Evolutionary conservation across 1,284 basidiomycete genomes (phyloP).

Genomic region (Pisolithus thermaeus): DNA sequence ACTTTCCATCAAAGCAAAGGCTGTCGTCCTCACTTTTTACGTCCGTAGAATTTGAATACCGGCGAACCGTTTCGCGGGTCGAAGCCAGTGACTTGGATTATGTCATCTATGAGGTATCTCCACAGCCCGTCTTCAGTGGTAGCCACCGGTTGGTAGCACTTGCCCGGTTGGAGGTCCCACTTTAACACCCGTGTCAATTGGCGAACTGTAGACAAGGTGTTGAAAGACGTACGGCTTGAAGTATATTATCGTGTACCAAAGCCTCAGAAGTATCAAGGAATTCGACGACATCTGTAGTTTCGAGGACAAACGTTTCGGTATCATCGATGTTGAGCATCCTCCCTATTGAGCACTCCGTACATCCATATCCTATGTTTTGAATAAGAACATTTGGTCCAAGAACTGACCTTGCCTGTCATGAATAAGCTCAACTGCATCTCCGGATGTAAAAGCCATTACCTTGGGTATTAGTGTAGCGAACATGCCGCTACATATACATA

Average conservation of each 20-base stretch:
- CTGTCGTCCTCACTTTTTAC: conserved; percentile 3
- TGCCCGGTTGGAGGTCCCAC: conserved; percentile 14
- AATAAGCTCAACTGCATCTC: not conserved
- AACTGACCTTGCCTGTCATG: conserved; percentile 10
- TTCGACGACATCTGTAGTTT: conserved; percentile 6
- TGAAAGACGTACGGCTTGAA: conserved; percentile 10
- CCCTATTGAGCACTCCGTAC: conserved; percentile 7
- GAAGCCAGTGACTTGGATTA: not conserved
- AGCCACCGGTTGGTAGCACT: not conserved
- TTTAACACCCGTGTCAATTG: not conserved
- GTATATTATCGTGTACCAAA: conserved; percentile 8
- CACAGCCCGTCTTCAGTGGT: not conserved
- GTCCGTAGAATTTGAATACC: not conserved
- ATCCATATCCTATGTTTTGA: conserved; percentile 5
- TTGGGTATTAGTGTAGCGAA: conserved; percentile 13
- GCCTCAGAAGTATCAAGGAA: conserved; percentile 13
- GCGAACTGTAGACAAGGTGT: no score
- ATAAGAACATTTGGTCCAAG: conserved; percentile 10
- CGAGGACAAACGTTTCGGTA: conserved; percentile 6
- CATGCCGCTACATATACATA: conserved; percentile 10
- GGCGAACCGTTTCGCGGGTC: not conserved
- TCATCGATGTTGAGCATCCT: not conserved
- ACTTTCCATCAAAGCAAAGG: no score
- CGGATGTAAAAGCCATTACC: not conserved
- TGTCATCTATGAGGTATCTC: not conserved